Conservation (phyloP, 352 stramenopile genomes). For the Paralagenidium karlingii region DNA sequence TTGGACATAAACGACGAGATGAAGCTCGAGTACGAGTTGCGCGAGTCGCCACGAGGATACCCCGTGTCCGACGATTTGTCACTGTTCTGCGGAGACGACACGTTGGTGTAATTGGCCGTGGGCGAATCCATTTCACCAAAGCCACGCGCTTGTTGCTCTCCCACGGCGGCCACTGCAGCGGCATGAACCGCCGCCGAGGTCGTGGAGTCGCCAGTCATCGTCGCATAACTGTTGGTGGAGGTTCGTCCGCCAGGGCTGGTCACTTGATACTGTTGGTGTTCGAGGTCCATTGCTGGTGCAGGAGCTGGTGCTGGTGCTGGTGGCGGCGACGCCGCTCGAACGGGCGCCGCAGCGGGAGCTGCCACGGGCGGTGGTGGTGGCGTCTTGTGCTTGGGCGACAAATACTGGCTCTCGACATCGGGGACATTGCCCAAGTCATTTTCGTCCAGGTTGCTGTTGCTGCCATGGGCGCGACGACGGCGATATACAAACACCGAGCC, state of each 20-base stretch:
- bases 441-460: conserved; percentile 14
- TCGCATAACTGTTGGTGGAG: not conserved
- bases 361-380: conserved; percentile 4
- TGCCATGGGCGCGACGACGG: conserved; percentile 36
- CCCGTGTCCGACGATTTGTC: no score
- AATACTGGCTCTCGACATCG: conserved; percentile 40
- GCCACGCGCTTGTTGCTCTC: no score
- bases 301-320: conserved; percentile 1
- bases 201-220: no score
- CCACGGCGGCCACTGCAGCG: no score
- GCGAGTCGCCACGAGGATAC: no score
- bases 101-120: no score
- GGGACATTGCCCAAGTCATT: conserved; percentile 14
- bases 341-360: not conserved
- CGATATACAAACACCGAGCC: conserved; percentile 52
- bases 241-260: not conserved
- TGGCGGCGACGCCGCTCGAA: not conserved
- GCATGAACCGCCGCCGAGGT: no score
- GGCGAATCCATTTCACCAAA: no score
- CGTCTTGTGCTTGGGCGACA: conserved; percentile 37
- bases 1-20: no score
- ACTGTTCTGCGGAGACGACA: no score
- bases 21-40: no score
- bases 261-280: not conserved
- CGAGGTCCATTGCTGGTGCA: not conserved